Base-by-base conservation (phyloP, 2,329 filamentous ascomycete genomes). In the Magnaporthiopsis poae region DNA sequence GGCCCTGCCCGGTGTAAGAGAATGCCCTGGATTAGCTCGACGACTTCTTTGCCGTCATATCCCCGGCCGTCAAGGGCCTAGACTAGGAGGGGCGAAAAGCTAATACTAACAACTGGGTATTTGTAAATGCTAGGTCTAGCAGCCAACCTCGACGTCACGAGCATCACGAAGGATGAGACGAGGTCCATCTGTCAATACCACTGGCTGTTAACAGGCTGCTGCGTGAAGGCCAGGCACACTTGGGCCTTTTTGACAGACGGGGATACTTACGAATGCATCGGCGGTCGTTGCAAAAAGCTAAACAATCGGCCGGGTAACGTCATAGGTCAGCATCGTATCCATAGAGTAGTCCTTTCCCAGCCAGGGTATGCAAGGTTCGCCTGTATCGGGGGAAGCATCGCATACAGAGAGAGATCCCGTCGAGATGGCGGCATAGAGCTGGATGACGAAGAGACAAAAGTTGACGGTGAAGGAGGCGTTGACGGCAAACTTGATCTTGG, bases 221-320 rank as follows among this genome's bases (percentile, higher is more conserved):
- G 61, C 31, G 35, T 31, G 29, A 5, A 5, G 39, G 18, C 18
- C 7, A 15, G 31, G 31, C 12, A 9, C 15, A 4, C 15, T 0
- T 33, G 36, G 12, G 46, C 27, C 12, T 52, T 27, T 27, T 21
- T 3, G 35, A 12, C 21, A 21, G 46, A 59, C 33, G 3, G 63
- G 27, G 60, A 21, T 31, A 79, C 79, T 72, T 70, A 82, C 80
- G 74, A 87, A 86, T 5, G 86, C 86, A 76, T 88, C 86, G 61
- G 86, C 85, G 33, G 86, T 83, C n/a, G 86, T 88, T 21, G 86
- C 86, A 68, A 88, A 87, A 27, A 88, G 79, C 75, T 77, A 70
- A 9, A 63, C 59, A 18, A 12, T 25, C 25, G 21, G 1, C 21
- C 15, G 36, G 31, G 27, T n/a, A 27, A 67, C 56, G 60, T 35